A percentile compares a stretch with the other conserved stretches of the same genome.
These are phyloP conservation scores for Venturiaceae sp. DNA, from an alignment of 2,329 filamentous ascomycete genomes.

Conservation along the genomic window DNA sequence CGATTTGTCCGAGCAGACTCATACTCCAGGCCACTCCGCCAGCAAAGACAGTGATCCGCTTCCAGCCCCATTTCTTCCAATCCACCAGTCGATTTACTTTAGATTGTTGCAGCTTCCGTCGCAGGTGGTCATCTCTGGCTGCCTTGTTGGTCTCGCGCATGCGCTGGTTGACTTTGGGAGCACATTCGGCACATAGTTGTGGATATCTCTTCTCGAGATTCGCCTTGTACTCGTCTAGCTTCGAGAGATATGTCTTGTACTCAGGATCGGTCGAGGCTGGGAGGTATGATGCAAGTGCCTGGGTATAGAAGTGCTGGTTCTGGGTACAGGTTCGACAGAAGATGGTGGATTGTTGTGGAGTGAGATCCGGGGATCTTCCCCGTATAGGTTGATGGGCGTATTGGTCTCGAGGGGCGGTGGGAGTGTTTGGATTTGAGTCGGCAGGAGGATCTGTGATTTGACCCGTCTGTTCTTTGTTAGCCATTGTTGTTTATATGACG, in stretches of 20 bases:
- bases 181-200: slow-evolving; percentile 75
- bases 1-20: slow-evolving; percentile 21
- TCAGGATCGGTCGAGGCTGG: slow-evolving; percentile 55
- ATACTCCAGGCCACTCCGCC: slow-evolving; percentile 33
- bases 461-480: slow-evolving; percentile 53
- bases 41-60: slow-evolving; percentile 31
- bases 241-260: slow-evolving; percentile 57
- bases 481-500: slow-evolving; percentile 9
- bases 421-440: slow-evolving; percentile 40
- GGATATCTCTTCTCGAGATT: slow-evolving; percentile 77
- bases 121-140: slow-evolving; percentile 72
- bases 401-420: slow-evolving; percentile 19
- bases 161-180: slow-evolving; percentile 59
- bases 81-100: slow-evolving; percentile 48
- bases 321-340: slow-evolving; percentile 75
- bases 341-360: slow-evolving; percentile 16
- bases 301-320: slow-evolving; percentile 76
- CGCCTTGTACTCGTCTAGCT: slow-evolving; percentile 59
- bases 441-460: slow-evolving; percentile 77
- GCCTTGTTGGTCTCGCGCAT: slow-evolving; percentile 67
- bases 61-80: slow-evolving; percentile 31
- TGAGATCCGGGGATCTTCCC: slow-evolving; percentile 19
- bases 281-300: slow-evolving; percentile 71
- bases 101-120: slow-evolving; percentile 30
- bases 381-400: slow-evolving; percentile 38